Evolutionary conservation across 1,284 basidiomycete genomes (phyloP).

Genomic region (Ceratobasidium sp.): DNA sequence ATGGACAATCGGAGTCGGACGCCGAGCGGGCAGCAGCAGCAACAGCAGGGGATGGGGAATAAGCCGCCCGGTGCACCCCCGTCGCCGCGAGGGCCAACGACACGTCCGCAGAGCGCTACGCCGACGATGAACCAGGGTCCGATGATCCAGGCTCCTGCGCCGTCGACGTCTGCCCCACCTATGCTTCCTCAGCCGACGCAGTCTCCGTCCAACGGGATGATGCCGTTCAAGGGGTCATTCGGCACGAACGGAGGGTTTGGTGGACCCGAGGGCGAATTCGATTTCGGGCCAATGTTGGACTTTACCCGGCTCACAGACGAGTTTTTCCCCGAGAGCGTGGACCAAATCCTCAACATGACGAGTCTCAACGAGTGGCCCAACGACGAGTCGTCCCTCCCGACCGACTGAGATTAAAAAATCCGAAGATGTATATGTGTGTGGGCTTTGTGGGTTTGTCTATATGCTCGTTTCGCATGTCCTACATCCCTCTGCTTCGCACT

Average conservation of each 20-base stretch:
- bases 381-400: conserved; percentile 14
- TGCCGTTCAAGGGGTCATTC: background rate
- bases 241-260: background rate
- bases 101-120: conserved; percentile 33
- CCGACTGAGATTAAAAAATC: background rate
- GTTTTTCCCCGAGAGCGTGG: conserved; percentile 26
- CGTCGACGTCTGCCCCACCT: conserved; percentile 21
- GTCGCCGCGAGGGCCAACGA: conserved; percentile 10
- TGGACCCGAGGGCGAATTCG: conserved; percentile 9
- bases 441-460: too few species aligned
- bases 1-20: conserved; percentile 38
- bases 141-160: conserved; percentile 4
- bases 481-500: background rate
- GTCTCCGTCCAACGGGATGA: conserved; percentile 41
- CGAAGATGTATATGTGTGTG: background rate
- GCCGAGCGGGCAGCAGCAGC: background rate
- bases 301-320: conserved; percentile 25
- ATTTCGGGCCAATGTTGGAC: conserved; percentile 28
- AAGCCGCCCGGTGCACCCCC: background rate
- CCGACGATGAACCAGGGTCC: conserved; percentile 7
- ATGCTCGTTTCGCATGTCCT: too few species aligned
- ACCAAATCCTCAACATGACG: conserved; percentile 12
- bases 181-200: conserved; percentile 15
- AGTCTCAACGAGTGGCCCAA: conserved; percentile 36
- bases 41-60: background rate